Conservation (phyloP, 2,329 filamentous ascomycete species). For the Zymoseptoria passerinii region DNA sequence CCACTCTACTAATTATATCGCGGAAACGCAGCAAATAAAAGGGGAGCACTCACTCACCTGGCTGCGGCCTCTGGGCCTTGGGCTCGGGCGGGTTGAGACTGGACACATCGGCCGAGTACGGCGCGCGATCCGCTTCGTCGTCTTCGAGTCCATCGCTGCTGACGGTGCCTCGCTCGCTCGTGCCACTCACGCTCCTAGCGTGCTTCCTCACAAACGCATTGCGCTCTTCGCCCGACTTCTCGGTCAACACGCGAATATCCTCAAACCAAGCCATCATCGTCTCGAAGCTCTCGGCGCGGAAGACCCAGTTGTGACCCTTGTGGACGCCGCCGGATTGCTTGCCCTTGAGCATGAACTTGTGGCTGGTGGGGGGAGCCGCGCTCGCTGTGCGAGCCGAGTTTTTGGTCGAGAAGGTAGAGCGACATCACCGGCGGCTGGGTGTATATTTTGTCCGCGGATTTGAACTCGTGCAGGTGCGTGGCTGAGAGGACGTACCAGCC, state of each 20-base stretch:
- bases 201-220: slow-evolving; percentile 80
- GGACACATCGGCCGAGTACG: slow-evolving; percentile 54
- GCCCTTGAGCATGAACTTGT: slow-evolving; percentile 97
- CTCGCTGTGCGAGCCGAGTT: slow-evolving; percentile 82
- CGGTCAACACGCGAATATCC: slow-evolving; percentile 82
- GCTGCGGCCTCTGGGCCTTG: slow-evolving; percentile 52
- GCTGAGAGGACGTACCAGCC: slow-evolving; percentile 97
- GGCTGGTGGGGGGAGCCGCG: slow-evolving; percentile 71
- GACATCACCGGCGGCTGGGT: slow-evolving; percentile 90
- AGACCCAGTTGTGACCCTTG: slow-evolving; percentile 63
- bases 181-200: slow-evolving; percentile 65
- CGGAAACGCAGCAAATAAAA: slow-evolving; percentile 20
- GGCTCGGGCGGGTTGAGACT: slow-evolving; percentile 30
- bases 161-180: slow-evolving; percentile 49
- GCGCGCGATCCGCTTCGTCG: slow-evolving; percentile 56
- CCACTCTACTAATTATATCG: neutral
- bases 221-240: slow-evolving; percentile 80
- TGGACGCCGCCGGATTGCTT: slow-evolving; percentile 90
- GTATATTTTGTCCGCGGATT: slow-evolving; percentile 82
- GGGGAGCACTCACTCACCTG: slow-evolving; percentile 55
- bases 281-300: slow-evolving; percentile 64
- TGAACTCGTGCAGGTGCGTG: slow-evolving; percentile 97
- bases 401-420: slow-evolving; percentile 87
- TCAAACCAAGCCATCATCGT: slow-evolving; percentile 98
- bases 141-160: slow-evolving; percentile 73